A percentile compares a stretch with the other conserved stretches of the same genome.
phyloP scores from a whole-genome alignment of 306 rosid genomes.

The Inga laurina region DNA sequence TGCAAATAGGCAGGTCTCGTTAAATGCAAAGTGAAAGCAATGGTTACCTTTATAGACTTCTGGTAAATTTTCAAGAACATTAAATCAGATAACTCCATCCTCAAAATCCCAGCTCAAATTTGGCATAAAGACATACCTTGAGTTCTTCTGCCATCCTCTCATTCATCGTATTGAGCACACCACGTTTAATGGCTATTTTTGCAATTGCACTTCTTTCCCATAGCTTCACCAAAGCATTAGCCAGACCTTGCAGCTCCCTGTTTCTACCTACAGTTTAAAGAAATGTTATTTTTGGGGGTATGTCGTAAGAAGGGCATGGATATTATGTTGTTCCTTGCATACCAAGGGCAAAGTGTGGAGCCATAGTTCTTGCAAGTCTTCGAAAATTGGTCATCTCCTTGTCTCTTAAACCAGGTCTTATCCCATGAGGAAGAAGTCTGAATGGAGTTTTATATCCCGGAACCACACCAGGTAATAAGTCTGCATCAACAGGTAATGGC shows the following conservation, averaged over 20 bases:
- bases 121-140: constrained; percentile 63
- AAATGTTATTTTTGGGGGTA: constrained; percentile 15
- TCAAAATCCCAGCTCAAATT: constrained; percentile 21
- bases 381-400: constrained; percentile 69
- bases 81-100: constrained; percentile 24
- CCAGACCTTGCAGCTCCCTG: constrained; percentile 93
- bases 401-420: constrained; percentile 57
- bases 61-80: background rate
- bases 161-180: constrained; percentile 73
- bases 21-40: constrained; percentile 30
- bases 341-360: constrained; percentile 98
- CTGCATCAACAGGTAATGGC: constrained; percentile 96
- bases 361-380: constrained; percentile 69
- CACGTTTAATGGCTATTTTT: constrained; percentile 96
- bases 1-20: background rate
- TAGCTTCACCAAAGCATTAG: constrained; percentile 76
- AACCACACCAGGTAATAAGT: constrained; percentile 68
- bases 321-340: constrained; percentile 35
- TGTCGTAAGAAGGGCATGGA: constrained; percentile 17
- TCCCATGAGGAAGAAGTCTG: constrained; percentile 79
- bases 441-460: constrained; percentile 74
- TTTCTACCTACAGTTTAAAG: constrained; percentile 66
- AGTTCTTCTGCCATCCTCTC: constrained; percentile 97
- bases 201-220: constrained; percentile 89
- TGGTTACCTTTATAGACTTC: background rate